These are phyloP conservation scores for Phaeosphaeriaceae sp. DNA, from an alignment of 2,329 filamentous ascomycete genomes.

Conservation along the genomic window DNA sequence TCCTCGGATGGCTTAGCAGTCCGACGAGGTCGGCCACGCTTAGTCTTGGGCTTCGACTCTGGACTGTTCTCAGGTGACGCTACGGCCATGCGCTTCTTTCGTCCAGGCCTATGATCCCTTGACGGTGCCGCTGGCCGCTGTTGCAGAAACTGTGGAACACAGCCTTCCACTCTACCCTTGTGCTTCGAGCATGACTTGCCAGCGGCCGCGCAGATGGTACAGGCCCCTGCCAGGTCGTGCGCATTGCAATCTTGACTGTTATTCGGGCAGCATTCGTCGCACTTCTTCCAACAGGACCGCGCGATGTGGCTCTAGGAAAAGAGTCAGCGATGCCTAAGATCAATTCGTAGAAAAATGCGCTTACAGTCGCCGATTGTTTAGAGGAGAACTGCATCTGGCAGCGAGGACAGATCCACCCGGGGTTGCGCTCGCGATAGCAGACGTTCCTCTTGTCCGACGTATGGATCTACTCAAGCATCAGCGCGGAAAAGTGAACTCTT, in stretches of 20 bases:
- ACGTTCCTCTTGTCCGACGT: not conserved
- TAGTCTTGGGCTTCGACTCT: conserved; percentile 4
- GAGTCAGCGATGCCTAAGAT: not conserved
- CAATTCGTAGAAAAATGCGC: not conserved
- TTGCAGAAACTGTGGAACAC: no score
- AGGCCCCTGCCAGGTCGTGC: conserved; percentile 1
- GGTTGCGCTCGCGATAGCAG: conserved; percentile 2
- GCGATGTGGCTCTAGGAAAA: conserved; percentile 10
- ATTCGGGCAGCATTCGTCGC: conserved; percentile 20
- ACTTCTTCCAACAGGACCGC: conserved; percentile 18
- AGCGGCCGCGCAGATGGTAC: conserved; percentile 10
- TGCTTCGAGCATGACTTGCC: conserved; percentile 15
- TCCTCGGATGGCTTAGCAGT: not conserved
- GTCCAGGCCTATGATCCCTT: no score
- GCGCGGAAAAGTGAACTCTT: not conserved
- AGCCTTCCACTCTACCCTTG: conserved; percentile 1
- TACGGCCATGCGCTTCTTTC: conserved; percentile 11
- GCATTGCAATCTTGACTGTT: conserved; percentile 12
- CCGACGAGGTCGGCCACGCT: not conserved
- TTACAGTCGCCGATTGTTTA: conserved; percentile 5
- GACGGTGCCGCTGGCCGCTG: no score
- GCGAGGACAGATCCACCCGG: conserved; percentile 11
- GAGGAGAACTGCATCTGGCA: conserved; percentile 4
- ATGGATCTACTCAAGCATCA: conserved; percentile 2
- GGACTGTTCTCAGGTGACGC: conserved; percentile 10